Percentiles rank a stretch among this genome's conserved stretches.
These are phyloP conservation scores for Scytalidium lignicola DNA, from an alignment of 2,329 filamentous ascomycete species.

Conservation along the genomic window DNA sequence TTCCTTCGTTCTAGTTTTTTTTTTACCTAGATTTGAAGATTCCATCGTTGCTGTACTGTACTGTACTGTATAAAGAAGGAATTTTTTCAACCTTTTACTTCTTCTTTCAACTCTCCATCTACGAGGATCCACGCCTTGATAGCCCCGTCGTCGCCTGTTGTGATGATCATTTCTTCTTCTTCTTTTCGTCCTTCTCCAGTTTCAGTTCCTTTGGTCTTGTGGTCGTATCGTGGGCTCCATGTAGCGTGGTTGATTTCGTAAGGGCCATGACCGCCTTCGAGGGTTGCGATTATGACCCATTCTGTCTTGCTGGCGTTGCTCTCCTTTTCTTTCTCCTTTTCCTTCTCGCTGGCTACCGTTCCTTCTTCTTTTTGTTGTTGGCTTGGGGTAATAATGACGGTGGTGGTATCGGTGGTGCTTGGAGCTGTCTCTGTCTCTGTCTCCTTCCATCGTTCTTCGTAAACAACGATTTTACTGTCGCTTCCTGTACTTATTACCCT, in stretches of 20 bases:
- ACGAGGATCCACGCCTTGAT: conserved; percentile 74
- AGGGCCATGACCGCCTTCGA: conserved; percentile 76
- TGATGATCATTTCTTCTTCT: conserved; percentile 79
- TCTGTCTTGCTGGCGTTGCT: conserved; percentile 33
- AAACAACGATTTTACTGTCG: conserved; percentile 77
- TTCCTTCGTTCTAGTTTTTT: too few species aligned
- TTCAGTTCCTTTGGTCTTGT: conserved; percentile 45
- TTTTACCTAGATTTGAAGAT: too few species aligned
- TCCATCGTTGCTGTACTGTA: too few species aligned
- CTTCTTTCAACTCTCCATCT: conserved; percentile 5
- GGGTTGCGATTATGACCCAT: conserved; percentile 68
- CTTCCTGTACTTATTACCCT: conserved; percentile 83
- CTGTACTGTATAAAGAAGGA: too few species aligned
- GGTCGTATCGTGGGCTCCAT: conserved; percentile 79
- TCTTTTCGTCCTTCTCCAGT: conserved; percentile 49
- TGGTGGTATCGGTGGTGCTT: neutral
- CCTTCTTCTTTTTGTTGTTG: conserved; percentile 2
- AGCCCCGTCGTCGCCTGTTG: conserved; percentile 86
- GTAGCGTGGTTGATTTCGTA: conserved; percentile 91
- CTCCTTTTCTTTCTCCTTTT: conserved; percentile 15
- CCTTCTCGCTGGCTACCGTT: conserved; percentile 20
- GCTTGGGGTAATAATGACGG: conserved; percentile 4
- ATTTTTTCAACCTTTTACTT: neutral
- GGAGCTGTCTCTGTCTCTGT: neutral
- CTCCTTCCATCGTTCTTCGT: conserved; percentile 51